Base-by-base conservation (phyloP, 2,329 filamentous ascomycete species). In the Cadophora gregata region DNA sequence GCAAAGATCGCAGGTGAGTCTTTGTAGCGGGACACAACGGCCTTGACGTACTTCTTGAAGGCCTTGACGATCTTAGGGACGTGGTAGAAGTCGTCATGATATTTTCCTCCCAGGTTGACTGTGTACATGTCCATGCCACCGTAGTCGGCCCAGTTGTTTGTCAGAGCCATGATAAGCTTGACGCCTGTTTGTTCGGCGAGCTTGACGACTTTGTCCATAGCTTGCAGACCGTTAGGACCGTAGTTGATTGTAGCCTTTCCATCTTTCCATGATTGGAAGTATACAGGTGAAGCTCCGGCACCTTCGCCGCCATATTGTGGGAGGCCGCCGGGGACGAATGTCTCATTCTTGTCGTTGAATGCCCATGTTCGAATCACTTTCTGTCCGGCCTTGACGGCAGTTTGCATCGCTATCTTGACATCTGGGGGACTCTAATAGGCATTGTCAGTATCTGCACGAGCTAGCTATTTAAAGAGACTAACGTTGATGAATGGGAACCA, bases 51-150 rank as follows among this genome's bases (percentile, higher is more conserved):
- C 24, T 77, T 78, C 65, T 64, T 64, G 63, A 59, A 64, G 1
- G 63, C 55, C 1, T 51, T 48, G 8, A 59, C 85, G 75, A 86
- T 86, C 29, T 76, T 76, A 14, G 83, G 83, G 0, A 82, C 71
- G 16, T 77, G 79, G 69, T 86, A 85, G 77, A 85, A 85, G 79
- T 83, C 48, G 24, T 59, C 59, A 21, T 59, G 63, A 19, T 64
- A 59, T 25, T 60, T 59, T 19, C 82, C 82, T 0, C 84, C 84
- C 0, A 85, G 79, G 65, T 87, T 85, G n/a, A 83, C 79, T 0
- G 84, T 86, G 68, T 86, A 87, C 0, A 86, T 81, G 38, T 86
- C 84, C 83, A 86, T 86, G n/a, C 85, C 85, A 21, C 85, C 84
- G 61, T 86, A 87, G 63, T 86, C 84, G 6, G 84, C 84, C 85